Evolutionary conservation across 1,284 basidiomycete genomes (phyloP).

Genomic region (Boletus semigastroideus): DNA sequence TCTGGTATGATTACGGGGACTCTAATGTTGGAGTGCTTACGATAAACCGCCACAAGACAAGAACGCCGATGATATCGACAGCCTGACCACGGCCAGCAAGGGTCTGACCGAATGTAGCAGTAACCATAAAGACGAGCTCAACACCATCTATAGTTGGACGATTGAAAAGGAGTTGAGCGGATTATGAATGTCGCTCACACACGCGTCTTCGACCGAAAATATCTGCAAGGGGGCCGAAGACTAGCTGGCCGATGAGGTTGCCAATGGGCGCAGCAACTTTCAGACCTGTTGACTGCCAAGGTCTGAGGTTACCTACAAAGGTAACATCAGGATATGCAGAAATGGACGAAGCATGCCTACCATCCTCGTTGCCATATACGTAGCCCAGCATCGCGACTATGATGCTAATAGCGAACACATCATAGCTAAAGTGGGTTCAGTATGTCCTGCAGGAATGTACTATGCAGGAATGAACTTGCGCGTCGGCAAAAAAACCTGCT

Average conservation of each 20-base stretch:
- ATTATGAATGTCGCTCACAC: slow-evolving; percentile 20
- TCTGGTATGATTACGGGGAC: not conserved
- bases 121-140: slow-evolving; percentile 54
- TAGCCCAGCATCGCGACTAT: slow-evolving; percentile 27
- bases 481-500: slow-evolving; percentile 27
- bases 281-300: slow-evolving; percentile 28
- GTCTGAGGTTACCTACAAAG: slow-evolving; percentile 22
- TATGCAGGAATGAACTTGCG: slow-evolving; percentile 11
- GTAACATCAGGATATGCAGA: not conserved
- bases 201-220: slow-evolving; percentile 49
- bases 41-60: slow-evolving; percentile 58
- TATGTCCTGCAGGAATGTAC: not conserved
- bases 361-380: slow-evolving; percentile 25
- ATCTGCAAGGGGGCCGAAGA: slow-evolving; percentile 59
- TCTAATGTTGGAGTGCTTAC: slow-evolving; percentile 25
- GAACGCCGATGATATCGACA: slow-evolving; percentile 52
- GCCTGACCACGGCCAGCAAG: slow-evolving; percentile 48
- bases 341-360: slow-evolving; percentile 6
- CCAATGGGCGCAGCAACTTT: slow-evolving; percentile 50
- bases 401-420: slow-evolving; percentile 26
- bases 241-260: slow-evolving; percentile 57
- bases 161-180: not conserved
- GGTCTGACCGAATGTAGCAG: slow-evolving; percentile 48
- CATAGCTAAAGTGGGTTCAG: slow-evolving; percentile 20
- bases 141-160: slow-evolving; percentile 44